Evolutionary conservation across 331 rosid species (phyloP).

Genomic region (Stylosanthes scabra): DNA sequence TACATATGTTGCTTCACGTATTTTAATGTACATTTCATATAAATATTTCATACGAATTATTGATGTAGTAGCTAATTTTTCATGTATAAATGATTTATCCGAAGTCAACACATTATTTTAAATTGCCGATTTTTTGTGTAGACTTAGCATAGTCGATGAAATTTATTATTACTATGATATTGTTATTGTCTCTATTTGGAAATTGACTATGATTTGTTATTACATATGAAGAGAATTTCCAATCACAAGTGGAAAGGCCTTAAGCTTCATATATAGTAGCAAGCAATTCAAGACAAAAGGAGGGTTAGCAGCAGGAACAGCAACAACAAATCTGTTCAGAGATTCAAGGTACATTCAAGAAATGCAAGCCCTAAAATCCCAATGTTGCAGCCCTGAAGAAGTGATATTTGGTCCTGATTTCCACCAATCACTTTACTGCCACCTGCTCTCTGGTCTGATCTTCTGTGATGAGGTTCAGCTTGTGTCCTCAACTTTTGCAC

Average conservation of each 20-base stretch:
- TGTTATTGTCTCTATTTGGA: slow-evolving; percentile 16
- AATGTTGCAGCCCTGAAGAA: slow-evolving; percentile 79
- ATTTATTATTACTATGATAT: not conserved
- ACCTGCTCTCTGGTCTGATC: slow-evolving; percentile 82
- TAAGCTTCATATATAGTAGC: slow-evolving; percentile 82
- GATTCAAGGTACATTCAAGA: slow-evolving; percentile 28
- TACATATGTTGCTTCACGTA: too few species aligned
- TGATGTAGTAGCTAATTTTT: too few species aligned
- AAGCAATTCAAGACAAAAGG: slow-evolving; percentile 73
- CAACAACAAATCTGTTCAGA: slow-evolving; percentile 80
- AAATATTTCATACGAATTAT: too few species aligned
- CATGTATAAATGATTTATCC: too few species aligned
- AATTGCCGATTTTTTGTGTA: too few species aligned
- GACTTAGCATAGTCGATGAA: too few species aligned
- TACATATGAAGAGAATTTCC: slow-evolving; percentile 68
- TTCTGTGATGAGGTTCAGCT: slow-evolving; percentile 63
- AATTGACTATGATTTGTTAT: slow-evolving; percentile 20
- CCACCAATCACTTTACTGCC: slow-evolving; percentile 87
- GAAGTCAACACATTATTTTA: too few species aligned
- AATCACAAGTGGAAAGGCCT: slow-evolving; percentile 70
- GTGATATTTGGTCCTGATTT: slow-evolving; percentile 86
- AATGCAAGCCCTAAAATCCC: slow-evolving; percentile 51
- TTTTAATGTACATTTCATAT: too few species aligned
- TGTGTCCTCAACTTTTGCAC: slow-evolving; percentile 76
- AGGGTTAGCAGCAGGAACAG: slow-evolving; percentile 80